These are phyloP conservation scores for Candida nanaspora DNA, from an alignment of 805 yeast species.

Conservation along the genomic window DNA sequence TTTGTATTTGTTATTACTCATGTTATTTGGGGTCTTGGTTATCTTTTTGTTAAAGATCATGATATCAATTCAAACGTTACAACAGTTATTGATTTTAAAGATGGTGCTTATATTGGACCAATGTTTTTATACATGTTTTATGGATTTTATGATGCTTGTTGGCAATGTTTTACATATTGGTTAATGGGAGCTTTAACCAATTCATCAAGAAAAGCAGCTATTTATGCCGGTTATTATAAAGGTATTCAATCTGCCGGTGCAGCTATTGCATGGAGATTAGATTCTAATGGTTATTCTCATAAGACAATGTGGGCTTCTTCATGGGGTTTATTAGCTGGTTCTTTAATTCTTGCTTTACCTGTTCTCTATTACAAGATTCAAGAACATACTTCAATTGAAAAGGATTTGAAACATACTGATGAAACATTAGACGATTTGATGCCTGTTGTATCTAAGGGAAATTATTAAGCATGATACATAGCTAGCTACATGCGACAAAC, in stretches of 20 bases:
- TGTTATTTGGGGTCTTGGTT: slow-evolving; percentile 57
- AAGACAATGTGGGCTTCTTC: slow-evolving; percentile 37
- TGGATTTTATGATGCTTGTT: slow-evolving; percentile 53
- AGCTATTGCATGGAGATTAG: slow-evolving; percentile 54
- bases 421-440: slow-evolving; percentile 8
- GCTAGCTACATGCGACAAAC: too few relatives aligned
- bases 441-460: background rate
- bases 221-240: slow-evolving; percentile 58
- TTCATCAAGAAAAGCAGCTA: slow-evolving; percentile 45
- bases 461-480: background rate
- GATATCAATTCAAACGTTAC: slow-evolving; percentile 17
- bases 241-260: slow-evolving; percentile 60
- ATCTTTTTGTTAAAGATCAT: slow-evolving; percentile 24
- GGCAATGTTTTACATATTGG: slow-evolving; percentile 54
- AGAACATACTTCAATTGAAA: slow-evolving; percentile 32
- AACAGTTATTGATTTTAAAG: slow-evolving; percentile 37
- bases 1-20: slow-evolving; percentile 29
- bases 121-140: slow-evolving; percentile 57
- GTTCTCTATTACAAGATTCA: slow-evolving; percentile 34
- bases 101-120: slow-evolving; percentile 45
- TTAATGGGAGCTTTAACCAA: slow-evolving; percentile 52
- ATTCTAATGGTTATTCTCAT: slow-evolving; percentile 27
- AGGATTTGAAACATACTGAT: slow-evolving; percentile 14
- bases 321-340: slow-evolving; percentile 45
- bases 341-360: slow-evolving; percentile 43